Conservation (phyloP, 495 filamentous ascomycete species). For the Corynascus novoguineensis region DNA sequence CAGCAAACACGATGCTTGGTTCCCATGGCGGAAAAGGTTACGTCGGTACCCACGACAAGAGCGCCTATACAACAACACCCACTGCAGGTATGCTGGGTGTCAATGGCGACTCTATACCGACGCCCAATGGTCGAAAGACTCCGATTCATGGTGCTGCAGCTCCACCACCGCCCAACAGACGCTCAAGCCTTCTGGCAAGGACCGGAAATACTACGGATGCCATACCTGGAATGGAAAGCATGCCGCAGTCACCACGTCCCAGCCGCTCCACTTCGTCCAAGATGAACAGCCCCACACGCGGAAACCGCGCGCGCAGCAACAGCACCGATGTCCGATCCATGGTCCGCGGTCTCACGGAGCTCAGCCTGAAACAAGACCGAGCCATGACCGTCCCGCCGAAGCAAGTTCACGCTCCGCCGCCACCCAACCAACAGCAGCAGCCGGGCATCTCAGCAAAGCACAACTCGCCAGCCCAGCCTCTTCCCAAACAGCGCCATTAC, state of each 20-base stretch:
- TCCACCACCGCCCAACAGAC: conserved; percentile 37
- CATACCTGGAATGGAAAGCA: conserved; percentile 7
- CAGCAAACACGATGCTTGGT: conserved; percentile 40
- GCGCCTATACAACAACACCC: conserved; percentile 16
- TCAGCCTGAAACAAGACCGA: conserved; percentile 17
- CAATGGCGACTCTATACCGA: conserved; percentile 31
- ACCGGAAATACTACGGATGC: conserved; percentile 25
- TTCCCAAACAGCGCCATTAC: conserved; percentile 40
- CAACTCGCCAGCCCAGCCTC: conserved; percentile 11
- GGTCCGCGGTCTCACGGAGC: conserved; percentile 9
- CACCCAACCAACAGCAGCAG: neutral
- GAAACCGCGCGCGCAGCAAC: conserved; percentile 32
- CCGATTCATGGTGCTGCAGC: conserved; percentile 16
- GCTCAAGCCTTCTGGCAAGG: conserved; percentile 40
- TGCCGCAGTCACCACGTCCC: conserved; percentile 19
- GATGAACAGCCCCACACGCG: conserved; percentile 25
- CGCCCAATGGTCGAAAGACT: conserved; percentile 20
- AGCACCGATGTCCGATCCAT: conserved; percentile 32
- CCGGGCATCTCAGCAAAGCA: neutral
- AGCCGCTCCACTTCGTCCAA: conserved; percentile 21
- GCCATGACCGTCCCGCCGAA: conserved; percentile 31
- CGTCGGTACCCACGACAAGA: conserved; percentile 22
- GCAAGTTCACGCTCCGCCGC: conserved; percentile 20
- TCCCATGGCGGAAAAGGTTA: conserved; percentile 34
- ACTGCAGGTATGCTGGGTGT: conserved; percentile 37